These are phyloP conservation scores for Mycena galopus DNA, from an alignment of 768 basidiomycete genomes.

Conservation along the genomic window DNA sequence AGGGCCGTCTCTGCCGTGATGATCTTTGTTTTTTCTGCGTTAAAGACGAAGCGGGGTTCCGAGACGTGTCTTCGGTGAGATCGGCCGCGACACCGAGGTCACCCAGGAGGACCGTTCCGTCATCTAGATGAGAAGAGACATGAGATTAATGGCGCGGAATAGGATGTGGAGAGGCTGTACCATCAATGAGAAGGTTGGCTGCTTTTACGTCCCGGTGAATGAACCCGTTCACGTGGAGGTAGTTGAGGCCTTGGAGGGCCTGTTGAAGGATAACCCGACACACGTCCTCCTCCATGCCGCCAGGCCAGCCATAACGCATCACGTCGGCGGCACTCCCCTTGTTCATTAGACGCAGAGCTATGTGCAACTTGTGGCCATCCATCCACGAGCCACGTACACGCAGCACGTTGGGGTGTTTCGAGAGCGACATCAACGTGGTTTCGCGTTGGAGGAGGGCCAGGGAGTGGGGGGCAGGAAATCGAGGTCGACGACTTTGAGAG, in stretches of 20 bases:
- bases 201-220: conserved; percentile 97
- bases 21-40: conserved; percentile 44
- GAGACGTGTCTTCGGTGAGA: conserved; percentile 73
- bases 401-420: conserved; percentile 93
- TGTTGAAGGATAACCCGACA: conserved; percentile 88
- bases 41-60: conserved; percentile 43
- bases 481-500: conserved; percentile 92
- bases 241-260: conserved; percentile 89
- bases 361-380: conserved; percentile 84
- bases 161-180: conserved; percentile 1
- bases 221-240: conserved; percentile 90
- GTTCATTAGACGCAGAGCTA: conserved; percentile 92
- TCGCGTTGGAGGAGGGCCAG: conserved; percentile 84
- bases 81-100: conserved; percentile 95
- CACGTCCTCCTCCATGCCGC: conserved; percentile 94
- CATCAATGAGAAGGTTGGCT: conserved; percentile 90
- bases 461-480: conserved; percentile 81
- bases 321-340: conserved; percentile 89
- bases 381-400: conserved; percentile 94
- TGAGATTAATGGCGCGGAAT: not conserved
- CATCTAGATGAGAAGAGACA: conserved; percentile 54
- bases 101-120: conserved; percentile 90
- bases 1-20: conserved; percentile 49
- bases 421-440: conserved; percentile 92
- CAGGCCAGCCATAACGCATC: conserved; percentile 86